Conservation (phyloP, 2,329 filamentous ascomycete species). For the Colletotrichum filicis region DNA sequence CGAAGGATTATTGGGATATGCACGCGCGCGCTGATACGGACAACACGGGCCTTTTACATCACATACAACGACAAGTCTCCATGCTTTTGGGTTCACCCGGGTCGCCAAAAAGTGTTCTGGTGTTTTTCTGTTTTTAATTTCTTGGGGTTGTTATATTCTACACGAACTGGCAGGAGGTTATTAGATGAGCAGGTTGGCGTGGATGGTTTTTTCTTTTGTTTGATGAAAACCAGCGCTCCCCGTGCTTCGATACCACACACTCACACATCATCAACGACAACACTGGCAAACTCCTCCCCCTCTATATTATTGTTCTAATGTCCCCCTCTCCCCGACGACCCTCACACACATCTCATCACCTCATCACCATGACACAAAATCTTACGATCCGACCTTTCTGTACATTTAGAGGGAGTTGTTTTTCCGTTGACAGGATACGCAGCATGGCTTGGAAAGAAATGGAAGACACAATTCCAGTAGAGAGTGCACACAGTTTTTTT, state of each 20-base stretch:
- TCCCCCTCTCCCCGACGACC: background rate
- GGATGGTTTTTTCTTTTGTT: slow-evolving; percentile 14
- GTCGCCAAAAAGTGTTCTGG: slow-evolving; percentile 11
- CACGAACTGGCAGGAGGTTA: background rate
- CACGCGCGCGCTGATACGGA: background rate
- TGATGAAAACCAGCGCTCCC: slow-evolving; percentile 18
- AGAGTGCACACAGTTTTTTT: slow-evolving; percentile 26
- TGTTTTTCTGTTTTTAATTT: slow-evolving; percentile 16
- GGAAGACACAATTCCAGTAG: slow-evolving; percentile 36
- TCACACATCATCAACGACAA: slow-evolving; percentile 11
- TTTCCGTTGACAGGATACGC: slow-evolving; percentile 30
- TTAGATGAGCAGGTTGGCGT: slow-evolving; percentile 21
- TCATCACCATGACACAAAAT: background rate
- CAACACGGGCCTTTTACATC: background rate
- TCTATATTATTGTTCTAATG: slow-evolving; percentile 37
- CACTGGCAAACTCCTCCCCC: slow-evolving; percentile 25
- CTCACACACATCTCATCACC: background rate
- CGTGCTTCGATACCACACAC: slow-evolving; percentile 28
- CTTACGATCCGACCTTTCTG: slow-evolving; percentile 34
- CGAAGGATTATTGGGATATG: background rate
- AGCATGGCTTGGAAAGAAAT: slow-evolving; percentile 37
- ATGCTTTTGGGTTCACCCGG: background rate
- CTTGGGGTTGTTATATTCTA: slow-evolving; percentile 13
- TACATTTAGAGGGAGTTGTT: slow-evolving; percentile 35
- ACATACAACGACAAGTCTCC: background rate